Conservation (phyloP, 2,329 filamentous ascomycete genomes). For the Hirsutella thompsonii region DNA sequence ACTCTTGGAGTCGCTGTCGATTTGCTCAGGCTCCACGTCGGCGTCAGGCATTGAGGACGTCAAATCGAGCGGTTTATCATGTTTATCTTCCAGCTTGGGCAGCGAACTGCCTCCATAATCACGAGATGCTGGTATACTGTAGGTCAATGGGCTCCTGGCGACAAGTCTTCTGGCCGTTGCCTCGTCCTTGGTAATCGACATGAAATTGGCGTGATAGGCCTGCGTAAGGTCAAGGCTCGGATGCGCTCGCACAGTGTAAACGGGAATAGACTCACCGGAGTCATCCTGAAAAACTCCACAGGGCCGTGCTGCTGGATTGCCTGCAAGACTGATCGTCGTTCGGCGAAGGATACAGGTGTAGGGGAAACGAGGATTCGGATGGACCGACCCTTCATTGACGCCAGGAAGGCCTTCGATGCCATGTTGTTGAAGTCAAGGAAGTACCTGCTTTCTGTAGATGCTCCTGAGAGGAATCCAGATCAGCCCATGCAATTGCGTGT, state of each 20-base stretch:
- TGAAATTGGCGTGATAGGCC: conserved; percentile 35
- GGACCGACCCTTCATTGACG: conserved; percentile 19
- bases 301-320: conserved; percentile 34
- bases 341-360: conserved; percentile 34
- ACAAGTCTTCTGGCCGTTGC: conserved; percentile 27
- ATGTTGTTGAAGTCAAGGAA: conserved; percentile 2
- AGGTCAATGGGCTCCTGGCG: conserved; percentile 31
- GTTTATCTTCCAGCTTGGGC: conserved; percentile 10
- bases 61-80: background rate
- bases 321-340: conserved; percentile 41
- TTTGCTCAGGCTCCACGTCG: background rate
- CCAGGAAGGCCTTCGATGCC: conserved; percentile 5
- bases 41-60: background rate
- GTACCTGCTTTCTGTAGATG: background rate
- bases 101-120: conserved; percentile 17
- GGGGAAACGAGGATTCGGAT: conserved; percentile 40
- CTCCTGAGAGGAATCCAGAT: too few species aligned
- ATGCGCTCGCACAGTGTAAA: background rate
- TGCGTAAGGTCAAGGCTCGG: conserved; percentile 9
- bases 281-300: conserved; percentile 37
- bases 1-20: conserved; percentile 12
- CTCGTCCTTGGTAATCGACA: conserved; percentile 31
- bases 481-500: too few species aligned
- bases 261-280: conserved; percentile 6
- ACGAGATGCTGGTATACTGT: conserved; percentile 21